These are phyloP conservation scores for Byssochlamys sp. DNA, from an alignment of 2,329 filamentous ascomycete species.

Conservation along the genomic window DNA sequence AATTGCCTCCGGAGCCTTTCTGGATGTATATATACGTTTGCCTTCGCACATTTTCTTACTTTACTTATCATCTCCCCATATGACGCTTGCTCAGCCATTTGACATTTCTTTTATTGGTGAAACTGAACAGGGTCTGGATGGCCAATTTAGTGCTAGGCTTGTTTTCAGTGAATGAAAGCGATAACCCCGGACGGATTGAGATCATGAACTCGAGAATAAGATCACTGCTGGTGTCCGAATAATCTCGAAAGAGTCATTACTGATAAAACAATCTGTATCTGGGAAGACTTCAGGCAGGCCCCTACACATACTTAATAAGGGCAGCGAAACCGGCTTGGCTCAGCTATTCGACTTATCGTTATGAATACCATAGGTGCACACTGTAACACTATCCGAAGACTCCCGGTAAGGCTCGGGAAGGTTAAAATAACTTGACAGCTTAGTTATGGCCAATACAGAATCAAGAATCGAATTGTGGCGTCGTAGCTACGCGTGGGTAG, in stretches of 20 bases:
- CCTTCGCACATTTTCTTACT: neutral
- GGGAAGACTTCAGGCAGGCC: too few species aligned
- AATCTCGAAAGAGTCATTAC: too few species aligned
- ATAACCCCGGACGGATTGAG: too few species aligned
- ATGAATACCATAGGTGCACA: too few species aligned
- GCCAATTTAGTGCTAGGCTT: neutral
- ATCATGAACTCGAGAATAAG: too few species aligned
- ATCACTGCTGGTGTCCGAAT: too few species aligned
- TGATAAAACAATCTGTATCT: too few species aligned
- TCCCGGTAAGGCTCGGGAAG: neutral
- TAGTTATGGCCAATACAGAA: neutral
- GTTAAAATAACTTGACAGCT: neutral
- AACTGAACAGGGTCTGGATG: neutral
- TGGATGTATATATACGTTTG: neutral
- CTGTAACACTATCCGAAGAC: neutral
- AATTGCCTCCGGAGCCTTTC: neutral
- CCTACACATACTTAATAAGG: too few species aligned
- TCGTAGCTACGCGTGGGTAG: too few species aligned
- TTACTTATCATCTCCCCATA: neutral
- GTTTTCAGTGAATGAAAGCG: too few species aligned
- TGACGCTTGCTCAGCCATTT: neutral
- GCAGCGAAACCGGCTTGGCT: too few species aligned
- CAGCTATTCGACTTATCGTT: too few species aligned
- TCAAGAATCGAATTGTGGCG: neutral
- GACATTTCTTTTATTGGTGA: neutral